Percentiles rank a stretch among this genome's conserved stretches.
These are phyloP conservation scores for Xylaria scruposa DNA, from an alignment of 495 filamentous ascomycete genomes.

Conservation along the genomic window DNA sequence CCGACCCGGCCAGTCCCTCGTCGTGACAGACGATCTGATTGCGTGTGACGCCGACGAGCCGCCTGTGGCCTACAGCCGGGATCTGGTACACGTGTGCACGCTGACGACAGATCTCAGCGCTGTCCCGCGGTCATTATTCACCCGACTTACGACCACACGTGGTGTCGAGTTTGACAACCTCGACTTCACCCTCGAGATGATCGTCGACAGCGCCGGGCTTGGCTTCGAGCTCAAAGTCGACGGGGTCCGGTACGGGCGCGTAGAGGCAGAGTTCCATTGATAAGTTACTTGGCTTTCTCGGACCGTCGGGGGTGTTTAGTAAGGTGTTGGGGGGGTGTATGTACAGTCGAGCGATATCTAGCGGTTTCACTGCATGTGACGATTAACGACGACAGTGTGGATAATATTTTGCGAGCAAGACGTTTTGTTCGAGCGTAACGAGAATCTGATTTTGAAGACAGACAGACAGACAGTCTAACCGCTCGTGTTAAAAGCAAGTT, in stretches of 20 bases:
- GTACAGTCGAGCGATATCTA: slow-evolving; percentile 1
- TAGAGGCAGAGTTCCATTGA: slow-evolving; percentile 73
- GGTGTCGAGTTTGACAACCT: slow-evolving; percentile 77
- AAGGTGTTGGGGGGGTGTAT: not conserved
- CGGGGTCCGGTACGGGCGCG: slow-evolving; percentile 71
- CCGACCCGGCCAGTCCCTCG: slow-evolving; percentile 66
- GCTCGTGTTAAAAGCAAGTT: not conserved
- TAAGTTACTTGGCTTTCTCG: not conserved
- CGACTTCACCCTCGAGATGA: slow-evolving; percentile 78
- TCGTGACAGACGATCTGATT: slow-evolving; percentile 77
- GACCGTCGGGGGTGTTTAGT: not conserved
- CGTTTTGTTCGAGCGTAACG: not conserved
- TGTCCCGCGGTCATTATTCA: slow-evolving; percentile 70
- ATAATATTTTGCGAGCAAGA: not conserved
- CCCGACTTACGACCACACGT: slow-evolving; percentile 70
- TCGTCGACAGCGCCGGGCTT: slow-evolving; percentile 72
- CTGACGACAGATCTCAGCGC: slow-evolving; percentile 75
- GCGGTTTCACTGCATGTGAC: not conserved
- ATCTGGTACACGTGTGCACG: slow-evolving; percentile 73
- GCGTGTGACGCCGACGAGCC: slow-evolving; percentile 69
- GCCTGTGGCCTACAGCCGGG: slow-evolving; percentile 61
- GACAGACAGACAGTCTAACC: too few species aligned
- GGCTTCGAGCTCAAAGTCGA: slow-evolving; percentile 78
- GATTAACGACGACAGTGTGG: not conserved
- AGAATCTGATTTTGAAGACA: not conserved